A percentile compares a stretch with the other conserved stretches of the same genome.
phyloP scores from a whole-genome alignment of 192 early-diverging fungal species.

The Backusella morwellensis region DNA sequence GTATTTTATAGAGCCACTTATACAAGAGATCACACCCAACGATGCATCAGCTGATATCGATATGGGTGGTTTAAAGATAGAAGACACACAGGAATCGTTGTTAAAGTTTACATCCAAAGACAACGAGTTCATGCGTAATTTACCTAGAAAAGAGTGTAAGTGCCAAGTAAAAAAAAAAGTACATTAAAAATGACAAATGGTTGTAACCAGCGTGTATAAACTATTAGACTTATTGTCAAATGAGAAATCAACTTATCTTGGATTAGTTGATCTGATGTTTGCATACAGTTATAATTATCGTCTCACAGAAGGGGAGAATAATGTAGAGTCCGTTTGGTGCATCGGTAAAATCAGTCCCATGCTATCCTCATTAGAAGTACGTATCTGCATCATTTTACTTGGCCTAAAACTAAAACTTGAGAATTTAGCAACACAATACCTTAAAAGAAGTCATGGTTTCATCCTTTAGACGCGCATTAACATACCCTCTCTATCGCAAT shows the following conservation, averaged over 20 bases:
- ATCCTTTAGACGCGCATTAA: conserved; percentile 75
- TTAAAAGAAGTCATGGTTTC: conserved; percentile 61
- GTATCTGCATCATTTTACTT: not conserved
- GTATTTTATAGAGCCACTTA: conserved; percentile 28
- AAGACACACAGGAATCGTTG: conserved; percentile 18
- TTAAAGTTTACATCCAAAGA: conserved; percentile 69
- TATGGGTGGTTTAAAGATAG: conserved; percentile 23
- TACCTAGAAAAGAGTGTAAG: conserved; percentile 82
- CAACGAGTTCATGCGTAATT: conserved; percentile 64
- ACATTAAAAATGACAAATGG: no score
- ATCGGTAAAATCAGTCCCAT: conserved; percentile 80
- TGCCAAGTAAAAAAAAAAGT: not conserved
- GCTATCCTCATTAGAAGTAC: conserved; percentile 76
- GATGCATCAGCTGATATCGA: conserved; percentile 14
- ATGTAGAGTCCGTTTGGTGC: conserved; percentile 89
- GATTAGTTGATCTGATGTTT: conserved; percentile 89
- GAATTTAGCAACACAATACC: conserved; percentile 53
- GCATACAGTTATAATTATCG: conserved; percentile 90
- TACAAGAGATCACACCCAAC: conserved; percentile 38
- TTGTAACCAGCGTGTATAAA: not conserved
- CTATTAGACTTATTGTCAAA: conserved; percentile 61
- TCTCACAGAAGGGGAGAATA: conserved; percentile 78
- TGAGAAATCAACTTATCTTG: conserved; percentile 71
- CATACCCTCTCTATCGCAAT: conserved; percentile 85
- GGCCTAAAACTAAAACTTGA: not conserved